Evolutionary conservation across 805 yeast species (phyloP).

Genomic region (Cyberlindnera sargentensis): DNA sequence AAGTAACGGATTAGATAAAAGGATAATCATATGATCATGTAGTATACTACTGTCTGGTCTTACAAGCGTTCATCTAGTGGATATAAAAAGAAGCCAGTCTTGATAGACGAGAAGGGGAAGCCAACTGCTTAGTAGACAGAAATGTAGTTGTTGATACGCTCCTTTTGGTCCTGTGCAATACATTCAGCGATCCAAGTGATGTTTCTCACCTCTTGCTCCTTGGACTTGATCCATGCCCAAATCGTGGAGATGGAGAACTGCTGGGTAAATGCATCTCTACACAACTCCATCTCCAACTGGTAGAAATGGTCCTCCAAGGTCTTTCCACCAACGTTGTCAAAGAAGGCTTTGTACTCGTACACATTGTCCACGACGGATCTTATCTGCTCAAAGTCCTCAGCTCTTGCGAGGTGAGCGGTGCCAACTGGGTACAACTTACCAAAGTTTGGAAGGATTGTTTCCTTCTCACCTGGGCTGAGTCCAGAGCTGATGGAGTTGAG

Average conservation of each 20-base stretch:
- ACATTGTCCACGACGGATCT: constrained; percentile 55
- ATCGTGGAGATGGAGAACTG: constrained; percentile 86
- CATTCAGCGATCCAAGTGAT: constrained; percentile 99
- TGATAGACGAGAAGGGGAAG: not conserved
- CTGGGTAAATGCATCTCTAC: constrained; percentile 92
- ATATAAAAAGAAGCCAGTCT: not conserved
- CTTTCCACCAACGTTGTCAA: constrained; percentile 41
- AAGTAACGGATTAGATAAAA: not conserved
- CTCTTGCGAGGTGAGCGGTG: constrained; percentile 57
- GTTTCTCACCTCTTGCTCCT: constrained; percentile 95
- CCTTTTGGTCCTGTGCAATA: constrained; percentile 97
- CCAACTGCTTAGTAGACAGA: constrained; percentile 48
- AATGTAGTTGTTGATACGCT: constrained; percentile 84
- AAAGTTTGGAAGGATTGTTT: constrained; percentile 66
- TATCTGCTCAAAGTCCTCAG: constrained; percentile 84
- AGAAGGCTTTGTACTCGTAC: constrained; percentile 59
- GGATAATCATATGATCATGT: not conserved
- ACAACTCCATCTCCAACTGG: constrained; percentile 83
- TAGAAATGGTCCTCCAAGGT: constrained; percentile 93
- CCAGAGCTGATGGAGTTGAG: constrained; percentile 85
- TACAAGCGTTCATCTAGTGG: not conserved
- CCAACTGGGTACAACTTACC: constrained; percentile 74
- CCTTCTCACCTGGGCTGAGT: constrained; percentile 64
- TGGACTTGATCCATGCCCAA: constrained; percentile 95
- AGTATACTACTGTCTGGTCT: no score